Evolutionary conservation across 805 yeast species (phyloP), one percentile per base, ranked within the genome.

Genomic region (Maudiozyma barnettii): DNA sequence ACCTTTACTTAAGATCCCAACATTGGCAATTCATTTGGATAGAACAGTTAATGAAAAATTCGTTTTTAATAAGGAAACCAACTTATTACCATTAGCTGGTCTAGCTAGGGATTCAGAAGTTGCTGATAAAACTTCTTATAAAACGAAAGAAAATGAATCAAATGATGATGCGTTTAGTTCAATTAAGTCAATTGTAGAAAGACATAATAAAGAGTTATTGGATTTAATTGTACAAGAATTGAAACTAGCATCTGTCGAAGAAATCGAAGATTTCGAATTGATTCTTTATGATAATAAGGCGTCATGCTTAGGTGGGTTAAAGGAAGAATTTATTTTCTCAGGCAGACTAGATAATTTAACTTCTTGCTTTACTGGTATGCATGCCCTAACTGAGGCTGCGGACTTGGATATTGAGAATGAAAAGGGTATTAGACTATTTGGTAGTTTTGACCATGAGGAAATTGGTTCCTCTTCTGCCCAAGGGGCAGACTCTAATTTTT

Each of bases 371-470:
- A 76, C 90, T 45, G 85, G 96, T 1, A 69, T 82, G 38, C 76
- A 73, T 49, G 97, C 87, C 6, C 68, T 91, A 43, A 68, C 85
- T 38, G 76, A 75, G 48, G 68, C 86, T 2, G 66, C 76, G 0
- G 65, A 60, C 8, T 61, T 68, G 12, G 57, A 61, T 18, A 63
- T 83, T 39, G 66, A 61, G 1, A 55, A 66, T 0, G 82, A 79
- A 48, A 52, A 68, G 2, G 83, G 86, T 40, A 79, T 88, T 39
- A 81, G 84, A 59, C 64, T 90, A 60, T 74, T 89, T 46, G 81
- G 96, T 0, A 71, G 90, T 50, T 91, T 93, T 64, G 99, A 91
- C 64, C 98, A 93, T 65, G 99, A 91, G 67, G 99, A 91, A 65
- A 76, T 91, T 54, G 99, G 99, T 0, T 89, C 97, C 1, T 73